Evolutionary conservation across 2,329 filamentous ascomycete genomes (phyloP), one percentile per base, ranked within the genome.

Genomic region (Aspergillus versicolor): DNA sequence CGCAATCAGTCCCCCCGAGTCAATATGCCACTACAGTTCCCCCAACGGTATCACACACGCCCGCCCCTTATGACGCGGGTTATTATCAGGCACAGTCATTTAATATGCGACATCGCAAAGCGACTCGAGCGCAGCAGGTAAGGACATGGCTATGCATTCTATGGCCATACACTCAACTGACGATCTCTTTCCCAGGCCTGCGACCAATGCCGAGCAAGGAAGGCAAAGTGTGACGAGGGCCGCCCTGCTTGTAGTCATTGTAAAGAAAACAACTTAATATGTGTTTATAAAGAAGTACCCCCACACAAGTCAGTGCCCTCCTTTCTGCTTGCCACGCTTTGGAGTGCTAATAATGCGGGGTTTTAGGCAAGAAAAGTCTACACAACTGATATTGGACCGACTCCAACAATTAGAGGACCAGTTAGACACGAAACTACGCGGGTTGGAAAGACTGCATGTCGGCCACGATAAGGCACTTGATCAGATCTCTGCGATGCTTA

Each of bases 141-240:
- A 42, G 34, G 15, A 13, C 15, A 11, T 13, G 42, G 27, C 40
- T 8, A 7, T 17, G 5, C 4, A 5, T 15, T 15, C 5, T 43
- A 2, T 11, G 11, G 27, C 9, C 27, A 30, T 30, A 30, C 27
- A 11, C 3, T 30, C 9, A 30, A 30, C 43, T 45, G 43, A 45
- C 43, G 3, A 13, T 47, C 27, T 19, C 8, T 47, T 34, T 34
- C 24, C 21, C n/a, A 96, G 88, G 94, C 94, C 38, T 99, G 94
- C 74, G 92, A 96, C 68, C 90, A 88, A 73, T 96, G 92, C 75
- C 87, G 92, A 57, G 84, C 89, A 59, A 83, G 93, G 40, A 96
- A 96, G 74, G 91, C 91, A 13, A 96, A 96, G 75, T 96, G 92
- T 71, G 91, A 96, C 67, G 92, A 96, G 78, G 87, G 87, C 11